These are phyloP conservation scores for Tolypocladium tropicale DNA, from an alignment of 2,329 filamentous ascomycete species.

Conservation along the genomic window DNA sequence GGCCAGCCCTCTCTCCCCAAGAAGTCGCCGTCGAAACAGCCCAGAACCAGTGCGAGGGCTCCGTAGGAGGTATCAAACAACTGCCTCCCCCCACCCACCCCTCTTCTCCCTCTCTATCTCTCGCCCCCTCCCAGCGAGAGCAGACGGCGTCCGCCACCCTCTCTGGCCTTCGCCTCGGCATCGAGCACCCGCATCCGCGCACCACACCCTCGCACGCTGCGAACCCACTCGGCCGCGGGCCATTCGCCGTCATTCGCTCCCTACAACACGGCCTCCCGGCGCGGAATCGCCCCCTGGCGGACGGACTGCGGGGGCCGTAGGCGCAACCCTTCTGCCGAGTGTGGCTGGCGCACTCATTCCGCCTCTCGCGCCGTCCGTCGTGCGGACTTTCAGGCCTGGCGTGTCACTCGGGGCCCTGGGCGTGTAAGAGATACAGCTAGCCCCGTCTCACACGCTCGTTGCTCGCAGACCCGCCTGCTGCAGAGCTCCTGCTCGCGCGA, in stretches of 20 bases:
- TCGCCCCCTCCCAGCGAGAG: no score
- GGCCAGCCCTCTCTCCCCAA: background rate
- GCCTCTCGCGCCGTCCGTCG: background rate
- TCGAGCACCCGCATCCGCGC: no score
- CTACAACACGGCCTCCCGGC: background rate
- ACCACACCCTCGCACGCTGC: background rate
- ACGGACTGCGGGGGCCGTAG: background rate
- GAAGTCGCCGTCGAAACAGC: background rate
- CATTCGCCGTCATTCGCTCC: background rate
- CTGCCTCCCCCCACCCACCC: no score
- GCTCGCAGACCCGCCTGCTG: background rate
- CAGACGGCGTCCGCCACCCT: no score
- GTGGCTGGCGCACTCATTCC: background rate
- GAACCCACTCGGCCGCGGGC: background rate
- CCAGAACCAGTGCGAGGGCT: no score
- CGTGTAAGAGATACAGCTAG: background rate
- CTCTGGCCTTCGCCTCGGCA: no score
- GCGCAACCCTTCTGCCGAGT: background rate
- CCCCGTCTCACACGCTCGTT: background rate
- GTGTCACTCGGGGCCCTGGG: background rate
- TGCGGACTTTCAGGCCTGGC: background rate
- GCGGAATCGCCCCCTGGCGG: background rate
- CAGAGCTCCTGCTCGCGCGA: background rate
- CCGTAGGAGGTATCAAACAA: no score
- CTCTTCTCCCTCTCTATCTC: no score